Evolutionary conservation across 495 filamentous ascomycete species (phyloP), one percentile per base, ranked within the genome.

Genomic region (Penicilliopsis zonata): DNA sequence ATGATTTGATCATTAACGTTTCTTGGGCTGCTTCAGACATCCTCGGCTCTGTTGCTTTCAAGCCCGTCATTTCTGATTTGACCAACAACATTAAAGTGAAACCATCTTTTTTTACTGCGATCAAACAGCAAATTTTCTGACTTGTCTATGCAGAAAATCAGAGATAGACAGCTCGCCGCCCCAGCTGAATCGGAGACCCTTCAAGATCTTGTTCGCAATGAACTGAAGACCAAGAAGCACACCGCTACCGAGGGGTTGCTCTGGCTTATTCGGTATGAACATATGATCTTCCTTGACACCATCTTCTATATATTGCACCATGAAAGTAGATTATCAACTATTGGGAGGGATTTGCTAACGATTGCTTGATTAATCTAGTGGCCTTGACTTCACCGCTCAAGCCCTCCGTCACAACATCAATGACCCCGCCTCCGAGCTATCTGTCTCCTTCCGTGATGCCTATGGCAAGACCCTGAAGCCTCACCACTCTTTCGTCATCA

Each of bases 71-170:
- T 69, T 80, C 58, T 38, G 90, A 98, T 56, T 78, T 98, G 67
- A 43, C 73, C 6, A 84, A 84, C 49, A 98, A 98, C 53, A 74
- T 98, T 55, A 84, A 86, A 73, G 88, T 95, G 51, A 35, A n/a
- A n/a, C n/a, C 57, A 48, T 23, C 18, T 30, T 18, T 27, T 21
- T 7, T 33, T 30, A 34, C 33, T 36, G 37, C 31, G 26, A 34
- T 33, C 21, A 5, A 20, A 30, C 29, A 24, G 16, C 17, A 13
- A n/a, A 17, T 18, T 23, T 23, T 13, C 50, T 49, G 37, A 46
- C 38, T 30, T n/a, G 16, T 23, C 13, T 14, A 22, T 14, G 27
- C 42, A 94, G 88, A 98, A 98, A 87, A 70, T 96, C 51, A 75
- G 82, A 38, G 78, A 88, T 34, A 75, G 86, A 36, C 78, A 85